Evolutionary conservation across 495 filamentous ascomycete genomes (phyloP).

Genomic region (Talaromyces liani): DNA sequence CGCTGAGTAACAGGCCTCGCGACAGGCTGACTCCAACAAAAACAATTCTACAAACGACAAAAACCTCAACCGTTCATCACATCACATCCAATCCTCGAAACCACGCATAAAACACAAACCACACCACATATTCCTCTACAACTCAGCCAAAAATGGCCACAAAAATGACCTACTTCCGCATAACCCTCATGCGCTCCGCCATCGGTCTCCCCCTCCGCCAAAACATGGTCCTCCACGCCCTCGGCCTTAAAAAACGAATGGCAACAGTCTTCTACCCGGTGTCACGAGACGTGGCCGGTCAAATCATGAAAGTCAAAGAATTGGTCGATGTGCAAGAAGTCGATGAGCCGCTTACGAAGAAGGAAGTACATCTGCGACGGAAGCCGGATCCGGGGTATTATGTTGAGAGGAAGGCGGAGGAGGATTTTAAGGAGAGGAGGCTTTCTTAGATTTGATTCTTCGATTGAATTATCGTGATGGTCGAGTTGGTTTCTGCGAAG

Average conservation of each 20-base stretch:
- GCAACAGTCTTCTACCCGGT: slow-evolving; percentile 90
- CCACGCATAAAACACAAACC: neutral
- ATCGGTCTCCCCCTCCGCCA: slow-evolving; percentile 86
- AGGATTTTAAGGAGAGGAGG: slow-evolving; percentile 15
- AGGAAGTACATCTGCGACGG: slow-evolving; percentile 65
- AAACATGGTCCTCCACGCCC: slow-evolving; percentile 75
- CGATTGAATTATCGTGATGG: neutral
- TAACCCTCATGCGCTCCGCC: slow-evolving; percentile 85
- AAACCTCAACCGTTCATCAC: neutral
- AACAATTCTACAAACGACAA: neutral
- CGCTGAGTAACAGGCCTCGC: neutral
- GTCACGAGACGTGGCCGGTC: slow-evolving; percentile 73
- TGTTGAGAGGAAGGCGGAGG: slow-evolving; percentile 48
- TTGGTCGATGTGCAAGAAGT: slow-evolving; percentile 83
- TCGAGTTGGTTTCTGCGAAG: neutral
- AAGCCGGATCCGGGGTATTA: slow-evolving; percentile 81
- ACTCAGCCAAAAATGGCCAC: neutral
- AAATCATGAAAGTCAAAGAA: slow-evolving; percentile 98
- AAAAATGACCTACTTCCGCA: slow-evolving; percentile 85
- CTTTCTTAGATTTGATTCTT: slow-evolving; percentile 8
- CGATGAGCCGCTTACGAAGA: slow-evolving; percentile 56
- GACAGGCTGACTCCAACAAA: neutral
- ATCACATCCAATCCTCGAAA: neutral
- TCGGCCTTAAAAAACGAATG: slow-evolving; percentile 84
- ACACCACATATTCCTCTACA: neutral